A percentile compares a stretch with the other conserved stretches of the same genome.
Evolutionary conservation across 371 early-diverging fungal species (phyloP).

Genomic region (Mortierella polycephala): DNA sequence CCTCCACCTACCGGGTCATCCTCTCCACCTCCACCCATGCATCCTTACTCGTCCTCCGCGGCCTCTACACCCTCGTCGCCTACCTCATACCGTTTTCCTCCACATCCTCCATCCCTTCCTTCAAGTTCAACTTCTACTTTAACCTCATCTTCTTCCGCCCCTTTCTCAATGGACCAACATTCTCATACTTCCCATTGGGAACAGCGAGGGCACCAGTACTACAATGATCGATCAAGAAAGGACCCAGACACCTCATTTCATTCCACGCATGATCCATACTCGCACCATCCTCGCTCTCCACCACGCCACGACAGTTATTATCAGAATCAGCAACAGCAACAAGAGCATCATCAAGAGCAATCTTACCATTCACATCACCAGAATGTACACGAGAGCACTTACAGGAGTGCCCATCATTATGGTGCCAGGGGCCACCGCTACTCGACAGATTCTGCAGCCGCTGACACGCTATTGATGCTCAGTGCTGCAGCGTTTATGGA

Average conservation of each 20-base stretch:
- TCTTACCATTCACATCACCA: constrained; percentile 1
- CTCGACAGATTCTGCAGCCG: constrained; percentile 43
- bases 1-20: neutral
- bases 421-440: constrained; percentile 20
- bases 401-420: constrained; percentile 1
- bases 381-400: neutral
- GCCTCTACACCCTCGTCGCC: constrained; percentile 1
- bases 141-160: neutral
- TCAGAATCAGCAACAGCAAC: constrained; percentile 6
- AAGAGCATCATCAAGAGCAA: constrained; percentile 8
- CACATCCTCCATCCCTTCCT: neutral
- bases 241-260: constrained; percentile 9
- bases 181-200: neutral
- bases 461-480: constrained; percentile 49
- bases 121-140: too few relatives aligned
- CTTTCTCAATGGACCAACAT: constrained; percentile 1
- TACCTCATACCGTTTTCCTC: constrained; percentile 6
- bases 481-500: constrained; percentile 54
- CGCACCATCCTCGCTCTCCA: neutral
- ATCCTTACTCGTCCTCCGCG: neutral
- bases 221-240: constrained; percentile 25
- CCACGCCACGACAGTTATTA: constrained; percentile 8
- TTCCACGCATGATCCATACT: constrained; percentile 12
- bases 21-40: neutral
- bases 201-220: neutral